These are phyloP conservation scores for Aspergillus funiculosus DNA, from an alignment of 495 filamentous ascomycete genomes.

Conservation along the genomic window DNA sequence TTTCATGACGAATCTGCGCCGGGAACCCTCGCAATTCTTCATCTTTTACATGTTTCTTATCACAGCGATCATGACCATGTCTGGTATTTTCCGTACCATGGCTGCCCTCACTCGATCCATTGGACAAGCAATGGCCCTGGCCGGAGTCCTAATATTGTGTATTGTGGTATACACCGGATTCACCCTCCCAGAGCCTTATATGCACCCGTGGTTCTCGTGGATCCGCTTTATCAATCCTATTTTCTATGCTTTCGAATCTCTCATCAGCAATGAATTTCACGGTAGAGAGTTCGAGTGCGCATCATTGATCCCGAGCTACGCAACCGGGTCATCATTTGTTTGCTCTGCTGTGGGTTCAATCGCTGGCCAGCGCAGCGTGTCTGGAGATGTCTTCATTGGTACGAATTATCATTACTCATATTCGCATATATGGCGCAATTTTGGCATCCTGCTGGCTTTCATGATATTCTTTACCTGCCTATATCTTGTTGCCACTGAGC, in stretches of 20 bases:
- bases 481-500: constrained; percentile 35
- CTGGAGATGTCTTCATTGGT: constrained; percentile 47
- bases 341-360: constrained; percentile 47
- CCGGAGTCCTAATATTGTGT: constrained; percentile 37
- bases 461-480: constrained; percentile 48
- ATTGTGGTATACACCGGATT: constrained; percentile 43
- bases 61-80: constrained; percentile 47
- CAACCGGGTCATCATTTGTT: constrained; percentile 37
- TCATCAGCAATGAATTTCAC: constrained; percentile 53
- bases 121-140: constrained; percentile 39
- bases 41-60: constrained; percentile 49
- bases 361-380: constrained; percentile 43
- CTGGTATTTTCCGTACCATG: constrained; percentile 38
- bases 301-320: constrained; percentile 34
- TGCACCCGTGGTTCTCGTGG: constrained; percentile 45
- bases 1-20: constrained; percentile 46
- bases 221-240: constrained; percentile 40
- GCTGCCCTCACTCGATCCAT: constrained; percentile 35
- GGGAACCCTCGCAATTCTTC: constrained; percentile 49
- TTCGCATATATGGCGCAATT: constrained; percentile 57
- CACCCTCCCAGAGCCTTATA: constrained; percentile 33
- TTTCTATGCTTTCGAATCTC: constrained; percentile 34
- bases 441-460: constrained; percentile 57
- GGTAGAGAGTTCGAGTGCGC: constrained; percentile 42
- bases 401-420: constrained; percentile 47